These are phyloP conservation scores for Aurantiochytrium sp. DNA, from an alignment of 108 stramenopile genomes.

Conservation along the genomic window DNA sequence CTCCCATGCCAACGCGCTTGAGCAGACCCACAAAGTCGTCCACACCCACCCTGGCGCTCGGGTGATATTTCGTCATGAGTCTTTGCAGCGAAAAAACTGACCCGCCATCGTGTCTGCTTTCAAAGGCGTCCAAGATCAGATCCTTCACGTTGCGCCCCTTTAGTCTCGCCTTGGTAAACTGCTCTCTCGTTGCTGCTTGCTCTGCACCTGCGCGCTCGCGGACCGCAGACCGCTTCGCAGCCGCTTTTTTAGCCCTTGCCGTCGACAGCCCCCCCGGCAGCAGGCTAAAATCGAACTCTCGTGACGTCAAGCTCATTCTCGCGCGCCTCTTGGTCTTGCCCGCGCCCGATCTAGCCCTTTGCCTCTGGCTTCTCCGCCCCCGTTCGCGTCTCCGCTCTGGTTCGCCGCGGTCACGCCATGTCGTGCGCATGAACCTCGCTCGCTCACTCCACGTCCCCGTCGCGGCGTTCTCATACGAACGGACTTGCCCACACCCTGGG, in stretches of 20 bases:
- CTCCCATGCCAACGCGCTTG: not conserved
- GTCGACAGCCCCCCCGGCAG: not conserved
- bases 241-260: not conserved
- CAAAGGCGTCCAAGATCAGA: not conserved
- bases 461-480: too few species aligned
- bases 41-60: not conserved
- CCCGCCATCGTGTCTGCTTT: not conserved
- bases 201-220: not conserved
- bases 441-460: too few species aligned
- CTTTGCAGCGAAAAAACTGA: not conserved
- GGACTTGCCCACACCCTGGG: too few species aligned
- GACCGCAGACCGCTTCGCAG: not conserved
- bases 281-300: not conserved
- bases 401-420: too few species aligned
- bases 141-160: not conserved
- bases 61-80: not conserved
- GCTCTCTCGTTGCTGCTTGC: not conserved
- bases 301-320: not conserved
- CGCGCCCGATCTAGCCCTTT: too few species aligned
- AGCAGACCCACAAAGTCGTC: not conserved
- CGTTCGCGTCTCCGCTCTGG: too few species aligned
- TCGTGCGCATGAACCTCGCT: too few species aligned
- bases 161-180: not conserved
- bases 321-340: too few species aligned
- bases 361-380: too few species aligned